phyloP scores from a whole-genome alignment of 495 filamentous ascomycete genomes.

The Sporormia fimetaria region DNA sequence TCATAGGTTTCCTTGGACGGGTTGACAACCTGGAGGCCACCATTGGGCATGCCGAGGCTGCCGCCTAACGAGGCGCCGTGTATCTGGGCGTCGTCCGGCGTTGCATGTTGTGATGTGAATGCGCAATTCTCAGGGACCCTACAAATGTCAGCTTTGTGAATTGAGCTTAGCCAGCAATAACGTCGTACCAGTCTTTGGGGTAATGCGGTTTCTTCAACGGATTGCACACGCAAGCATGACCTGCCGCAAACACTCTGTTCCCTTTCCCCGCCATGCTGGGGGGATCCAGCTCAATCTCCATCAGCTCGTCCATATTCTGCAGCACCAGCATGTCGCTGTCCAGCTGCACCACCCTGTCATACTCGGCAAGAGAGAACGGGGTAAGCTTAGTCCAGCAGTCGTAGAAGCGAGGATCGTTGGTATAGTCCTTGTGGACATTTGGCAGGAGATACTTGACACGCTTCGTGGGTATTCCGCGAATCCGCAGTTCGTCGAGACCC shows the following conservation, averaged over 20 bases:
- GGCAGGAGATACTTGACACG: slow-evolving; percentile 55
- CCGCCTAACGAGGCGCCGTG: slow-evolving; percentile 40
- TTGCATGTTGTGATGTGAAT: slow-evolving; percentile 56
- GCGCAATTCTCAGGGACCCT: slow-evolving; percentile 62
- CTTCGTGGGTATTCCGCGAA: slow-evolving; percentile 50
- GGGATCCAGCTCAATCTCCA: slow-evolving; percentile 58
- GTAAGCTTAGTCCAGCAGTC: slow-evolving; percentile 81
- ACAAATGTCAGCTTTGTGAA: slow-evolving; percentile 6
- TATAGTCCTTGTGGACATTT: slow-evolving; percentile 43
- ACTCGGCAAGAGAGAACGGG: slow-evolving; percentile 58
- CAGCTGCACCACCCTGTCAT: slow-evolving; percentile 63
- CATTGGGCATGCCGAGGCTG: slow-evolving; percentile 58
- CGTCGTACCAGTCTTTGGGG: slow-evolving; percentile 52
- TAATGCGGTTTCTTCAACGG: slow-evolving; percentile 65
- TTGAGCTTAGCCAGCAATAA: not conserved
- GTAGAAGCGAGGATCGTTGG: slow-evolving; percentile 61
- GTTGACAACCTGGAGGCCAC: slow-evolving; percentile 61
- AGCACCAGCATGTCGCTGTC: slow-evolving; percentile 75
- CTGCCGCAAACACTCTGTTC: slow-evolving; percentile 55
- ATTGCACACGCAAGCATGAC: slow-evolving; percentile 75
- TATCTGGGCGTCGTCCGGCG: slow-evolving; percentile 46
- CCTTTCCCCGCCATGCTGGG: slow-evolving; percentile 42
- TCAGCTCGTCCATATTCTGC: slow-evolving; percentile 76
- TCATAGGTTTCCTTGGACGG: slow-evolving; percentile 47
- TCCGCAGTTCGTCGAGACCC: slow-evolving; percentile 51